phyloP scores from a whole-genome alignment of 2,329 filamentous ascomycete species.

The Talaromyces piceae region DNA sequence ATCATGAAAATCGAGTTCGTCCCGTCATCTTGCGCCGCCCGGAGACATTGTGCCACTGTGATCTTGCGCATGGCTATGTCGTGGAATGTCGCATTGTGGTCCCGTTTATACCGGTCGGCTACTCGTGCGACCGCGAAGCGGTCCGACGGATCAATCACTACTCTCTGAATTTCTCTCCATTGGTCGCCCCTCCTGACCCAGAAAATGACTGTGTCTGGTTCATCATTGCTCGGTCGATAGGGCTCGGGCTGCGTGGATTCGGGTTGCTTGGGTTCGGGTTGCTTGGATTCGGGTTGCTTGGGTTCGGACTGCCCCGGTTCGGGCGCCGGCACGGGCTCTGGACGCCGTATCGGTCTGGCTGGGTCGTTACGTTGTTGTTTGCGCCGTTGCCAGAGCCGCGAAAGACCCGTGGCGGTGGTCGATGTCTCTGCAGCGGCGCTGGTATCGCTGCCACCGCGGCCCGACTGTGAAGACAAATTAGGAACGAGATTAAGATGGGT shows the following conservation, averaged over 20 bases:
- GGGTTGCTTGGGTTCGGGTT: background rate
- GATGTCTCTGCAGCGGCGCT: background rate
- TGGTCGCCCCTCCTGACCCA: background rate
- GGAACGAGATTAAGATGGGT: background rate
- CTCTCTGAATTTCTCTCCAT: background rate
- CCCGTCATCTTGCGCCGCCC: background rate
- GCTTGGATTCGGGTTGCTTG: background rate
- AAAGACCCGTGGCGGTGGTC: background rate
- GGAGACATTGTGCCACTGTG: background rate
- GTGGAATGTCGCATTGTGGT: background rate
- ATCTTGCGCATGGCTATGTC: background rate
- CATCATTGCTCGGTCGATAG: background rate
- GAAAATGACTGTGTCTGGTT: background rate
- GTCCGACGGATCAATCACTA: background rate
- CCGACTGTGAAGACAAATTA: background rate
- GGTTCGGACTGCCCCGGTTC: background rate
- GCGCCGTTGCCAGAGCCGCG: background rate
- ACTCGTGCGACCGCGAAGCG: background rate
- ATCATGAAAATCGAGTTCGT: constrained; percentile 1
- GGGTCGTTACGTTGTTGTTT: background rate
- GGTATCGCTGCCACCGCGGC: background rate
- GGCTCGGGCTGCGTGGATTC: background rate
- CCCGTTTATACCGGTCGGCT: background rate
- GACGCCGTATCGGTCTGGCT: background rate
- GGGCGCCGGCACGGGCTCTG: background rate